phyloP scores from a whole-genome alignment of 805 yeast species.

The Candida pini region DNA sequence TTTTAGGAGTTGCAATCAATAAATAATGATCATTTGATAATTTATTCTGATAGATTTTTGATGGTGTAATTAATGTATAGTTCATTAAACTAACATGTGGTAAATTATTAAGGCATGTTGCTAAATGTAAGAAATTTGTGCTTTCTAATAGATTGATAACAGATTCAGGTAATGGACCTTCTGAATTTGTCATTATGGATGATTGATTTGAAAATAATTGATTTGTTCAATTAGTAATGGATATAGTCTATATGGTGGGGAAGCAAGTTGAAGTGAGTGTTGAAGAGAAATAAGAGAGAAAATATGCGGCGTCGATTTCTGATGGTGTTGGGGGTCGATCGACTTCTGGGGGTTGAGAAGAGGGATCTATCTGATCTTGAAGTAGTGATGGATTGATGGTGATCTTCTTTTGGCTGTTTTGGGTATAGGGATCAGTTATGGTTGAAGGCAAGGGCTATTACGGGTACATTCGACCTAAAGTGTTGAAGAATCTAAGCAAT shows the following conservation, averaged over 20 bases:
- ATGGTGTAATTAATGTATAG: slow-evolving; percentile 58
- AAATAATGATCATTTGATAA: slow-evolving; percentile 36
- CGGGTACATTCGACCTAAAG: no score
- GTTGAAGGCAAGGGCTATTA: no score
- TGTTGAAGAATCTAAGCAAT: no score
- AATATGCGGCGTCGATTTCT: neutral
- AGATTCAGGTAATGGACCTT: slow-evolving; percentile 25
- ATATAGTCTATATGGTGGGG: neutral
- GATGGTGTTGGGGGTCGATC: no score
- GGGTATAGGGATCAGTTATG: no score
- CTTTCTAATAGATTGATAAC: slow-evolving; percentile 45
- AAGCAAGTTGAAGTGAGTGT: neutral
- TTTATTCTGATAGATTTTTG: slow-evolving; percentile 24
- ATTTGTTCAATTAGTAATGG: neutral
- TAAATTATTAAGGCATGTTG: slow-evolving; percentile 58
- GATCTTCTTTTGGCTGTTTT: no score
- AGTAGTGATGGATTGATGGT: no score
- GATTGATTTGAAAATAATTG: neutral
- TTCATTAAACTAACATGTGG: slow-evolving; percentile 94
- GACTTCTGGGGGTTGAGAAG: no score
- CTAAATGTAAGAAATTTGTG: slow-evolving; percentile 75
- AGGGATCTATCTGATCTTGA: no score
- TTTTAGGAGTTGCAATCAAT: slow-evolving; percentile 64
- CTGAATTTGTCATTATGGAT: slow-evolving; percentile 5
- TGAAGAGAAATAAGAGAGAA: neutral